These are phyloP conservation scores for Austroboletus novae-zelandiae DNA, from an alignment of 1,284 basidiomycete species.

Conservation along the genomic window DNA sequence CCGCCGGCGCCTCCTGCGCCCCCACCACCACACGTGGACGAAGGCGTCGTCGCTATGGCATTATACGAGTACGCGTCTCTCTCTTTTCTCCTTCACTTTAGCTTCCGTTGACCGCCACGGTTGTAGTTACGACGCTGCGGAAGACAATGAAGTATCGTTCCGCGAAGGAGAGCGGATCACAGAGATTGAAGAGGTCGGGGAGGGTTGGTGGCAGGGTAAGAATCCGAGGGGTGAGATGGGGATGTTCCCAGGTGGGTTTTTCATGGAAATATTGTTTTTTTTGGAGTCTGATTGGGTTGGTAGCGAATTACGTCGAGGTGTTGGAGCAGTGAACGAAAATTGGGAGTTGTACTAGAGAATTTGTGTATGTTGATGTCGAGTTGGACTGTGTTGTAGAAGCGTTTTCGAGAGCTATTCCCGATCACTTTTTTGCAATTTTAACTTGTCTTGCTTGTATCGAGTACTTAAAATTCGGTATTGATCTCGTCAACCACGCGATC, in stretches of 20 bases:
- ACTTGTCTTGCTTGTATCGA: too few relatives aligned
- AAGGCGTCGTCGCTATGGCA: conserved; percentile 66
- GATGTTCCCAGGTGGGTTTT: conserved; percentile 77
- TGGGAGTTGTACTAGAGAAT: too few relatives aligned
- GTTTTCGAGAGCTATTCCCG: too few relatives aligned
- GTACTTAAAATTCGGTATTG: too few relatives aligned
- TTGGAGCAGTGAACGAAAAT: too few relatives aligned
- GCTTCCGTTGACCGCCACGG: neutral
- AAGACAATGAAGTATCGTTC: conserved; percentile 89
- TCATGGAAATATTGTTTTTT: neutral
- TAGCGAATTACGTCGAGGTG: neutral
- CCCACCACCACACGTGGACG: conserved; percentile 40
- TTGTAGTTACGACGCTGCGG: conserved; percentile 67
- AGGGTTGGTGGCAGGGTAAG: conserved; percentile 90
- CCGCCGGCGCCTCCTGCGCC: conserved; percentile 41
- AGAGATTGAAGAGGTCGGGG: conserved; percentile 68
- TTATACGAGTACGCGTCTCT: conserved; percentile 66
- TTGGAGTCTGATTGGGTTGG: neutral
- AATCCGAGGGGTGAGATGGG: conserved; percentile 62
- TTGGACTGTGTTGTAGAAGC: too few relatives aligned
- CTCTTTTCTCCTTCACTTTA: neutral
- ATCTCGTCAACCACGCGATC: too few relatives aligned
- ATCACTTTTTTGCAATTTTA: too few relatives aligned
- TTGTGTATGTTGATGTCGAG: too few relatives aligned
- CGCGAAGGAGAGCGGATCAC: conserved; percentile 76